Conservation (phyloP, 495 filamentous ascomycete species). For the Rhypophila decipiens region DNA sequence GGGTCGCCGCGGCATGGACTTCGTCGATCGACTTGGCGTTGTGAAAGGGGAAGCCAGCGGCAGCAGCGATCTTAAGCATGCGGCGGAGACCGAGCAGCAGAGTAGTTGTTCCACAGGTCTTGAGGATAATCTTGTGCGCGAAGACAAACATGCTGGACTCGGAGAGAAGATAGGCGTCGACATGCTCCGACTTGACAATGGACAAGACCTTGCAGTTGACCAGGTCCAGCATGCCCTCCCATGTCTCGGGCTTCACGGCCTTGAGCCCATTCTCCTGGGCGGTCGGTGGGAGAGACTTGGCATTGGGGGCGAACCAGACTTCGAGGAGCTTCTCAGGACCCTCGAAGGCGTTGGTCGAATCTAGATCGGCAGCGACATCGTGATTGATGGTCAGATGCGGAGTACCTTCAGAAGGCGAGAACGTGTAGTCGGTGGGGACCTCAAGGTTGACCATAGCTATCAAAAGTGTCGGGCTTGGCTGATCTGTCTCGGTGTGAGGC, state of each 20-base stretch:
- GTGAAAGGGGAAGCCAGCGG: slow-evolving; percentile 73
- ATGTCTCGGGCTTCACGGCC: slow-evolving; percentile 71
- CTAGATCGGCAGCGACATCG: slow-evolving; percentile 87
- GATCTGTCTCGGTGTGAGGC: slow-evolving; percentile 25
- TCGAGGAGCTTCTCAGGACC: slow-evolving; percentile 97
- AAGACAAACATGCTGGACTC: slow-evolving; percentile 99
- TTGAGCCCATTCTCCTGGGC: slow-evolving; percentile 76
- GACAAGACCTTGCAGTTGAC: slow-evolving; percentile 99
- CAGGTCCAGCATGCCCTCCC: slow-evolving; percentile 95
- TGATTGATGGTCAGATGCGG: slow-evolving; percentile 94
- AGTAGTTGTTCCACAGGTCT: slow-evolving; percentile 98
- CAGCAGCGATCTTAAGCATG: slow-evolving; percentile 83
- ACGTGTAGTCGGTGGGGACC: slow-evolving; percentile 71
- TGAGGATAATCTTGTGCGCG: slow-evolving; percentile 96
- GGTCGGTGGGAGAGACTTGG: slow-evolving; percentile 62
- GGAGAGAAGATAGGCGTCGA: slow-evolving; percentile 95
- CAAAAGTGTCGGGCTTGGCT: slow-evolving; percentile 13
- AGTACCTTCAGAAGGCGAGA: slow-evolving; percentile 73
- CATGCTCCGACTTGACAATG: slow-evolving; percentile 85
- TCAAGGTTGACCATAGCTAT: slow-evolving; percentile 76
- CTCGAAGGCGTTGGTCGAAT: slow-evolving; percentile 96
- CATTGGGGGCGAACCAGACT: slow-evolving; percentile 91
- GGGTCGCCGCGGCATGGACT: slow-evolving; percentile 66
- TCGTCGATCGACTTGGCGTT: slow-evolving; percentile 45
- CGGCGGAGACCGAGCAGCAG: slow-evolving; percentile 80